Evolutionary conservation across 805 yeast genomes (phyloP).

Genomic region (Priceomyces medius): DNA sequence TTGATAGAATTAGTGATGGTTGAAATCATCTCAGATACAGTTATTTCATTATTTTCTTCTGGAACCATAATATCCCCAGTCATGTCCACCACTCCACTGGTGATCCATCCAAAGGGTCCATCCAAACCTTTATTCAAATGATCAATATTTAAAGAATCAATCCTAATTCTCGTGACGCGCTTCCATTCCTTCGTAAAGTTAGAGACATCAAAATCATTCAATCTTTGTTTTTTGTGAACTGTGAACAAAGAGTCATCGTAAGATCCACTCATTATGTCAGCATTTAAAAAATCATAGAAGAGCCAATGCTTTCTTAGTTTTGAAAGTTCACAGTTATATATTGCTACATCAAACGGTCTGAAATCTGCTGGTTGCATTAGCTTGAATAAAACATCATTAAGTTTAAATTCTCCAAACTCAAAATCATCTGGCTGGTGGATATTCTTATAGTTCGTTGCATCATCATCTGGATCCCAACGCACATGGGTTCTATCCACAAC

Average conservation of each 20-base stretch:
- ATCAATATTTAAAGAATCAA: constrained; percentile 82
- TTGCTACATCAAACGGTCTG: constrained; percentile 80
- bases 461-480: constrained; percentile 76
- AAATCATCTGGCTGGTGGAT: constrained; percentile 83
- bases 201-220: constrained; percentile 42
- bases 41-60: constrained; percentile 52
- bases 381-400: constrained; percentile 84
- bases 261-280: constrained; percentile 82
- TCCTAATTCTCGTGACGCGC: constrained; percentile 72
- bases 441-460: constrained; percentile 77
- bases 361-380: constrained; percentile 78
- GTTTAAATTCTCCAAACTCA: constrained; percentile 76
- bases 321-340: constrained; percentile 83
- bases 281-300: constrained; percentile 80
- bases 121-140: constrained; percentile 86
- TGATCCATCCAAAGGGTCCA: constrained; percentile 98
- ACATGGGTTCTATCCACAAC: constrained; percentile 90
- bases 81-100: constrained; percentile 88
- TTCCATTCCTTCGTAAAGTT: constrained; percentile 19
- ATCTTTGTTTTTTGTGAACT: constrained; percentile 71
- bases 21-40: constrained; percentile 48
- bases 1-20: constrained; percentile 47
- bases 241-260: constrained; percentile 94
- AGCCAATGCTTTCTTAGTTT: constrained; percentile 89
- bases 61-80: constrained; percentile 88